Evolutionary conservation across 495 filamentous ascomycete genomes (phyloP), one percentile per base, ranked within the genome.

Genomic region (Neurospora hispaniola): DNA sequence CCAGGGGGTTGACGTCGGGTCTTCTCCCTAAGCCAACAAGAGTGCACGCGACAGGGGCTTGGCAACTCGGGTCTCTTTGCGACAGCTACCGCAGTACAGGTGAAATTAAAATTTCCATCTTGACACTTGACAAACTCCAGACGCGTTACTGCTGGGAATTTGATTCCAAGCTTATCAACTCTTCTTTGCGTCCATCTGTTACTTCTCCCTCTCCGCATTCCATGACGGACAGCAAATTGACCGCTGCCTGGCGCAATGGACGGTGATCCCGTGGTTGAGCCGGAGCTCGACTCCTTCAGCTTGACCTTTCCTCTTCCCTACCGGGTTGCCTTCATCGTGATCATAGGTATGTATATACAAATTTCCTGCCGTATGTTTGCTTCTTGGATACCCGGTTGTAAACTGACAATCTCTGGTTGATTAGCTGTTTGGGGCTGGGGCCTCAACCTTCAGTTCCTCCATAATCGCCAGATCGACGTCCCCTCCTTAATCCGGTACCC

Each of bases 351-450:
- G 83, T 78, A 10, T 39, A n/a, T 72, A 31, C 70, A 40, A 69
- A 31, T 62, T 76, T 38, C 12, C 35, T 27, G 20, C 35, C 20
- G 16, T 59, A 20, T 10, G 40, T 41, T 16, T 10, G 35, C 18
- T 39, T 10, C 20, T 41, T 18, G n/a, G n/a, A 54, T 1, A 12
- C 4, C 20, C 16, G 7, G 5, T 14, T 38, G 11, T 39, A 39
- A 42, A 44, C 77, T 73, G 73, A 76, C 71, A 69, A 74, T 76
- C 69, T 80, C 20, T 40, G 71, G 66, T 14, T 41, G 59, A 42
- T 59, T 75, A 96, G 93, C 92, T 74, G 89, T 96, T 76, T 97
- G 94, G 94, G 93, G 91, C 76, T 97, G 93, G 93, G 94, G 89
- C 70, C 76, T 90, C 72, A 97, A 96, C 82, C 87, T 97, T 27